Percentiles rank a stretch among this genome's conserved stretches.
Evolutionary conservation across 2,329 filamentous ascomycete genomes (phyloP).

Genomic region (Parastagonospora nodorum): DNA sequence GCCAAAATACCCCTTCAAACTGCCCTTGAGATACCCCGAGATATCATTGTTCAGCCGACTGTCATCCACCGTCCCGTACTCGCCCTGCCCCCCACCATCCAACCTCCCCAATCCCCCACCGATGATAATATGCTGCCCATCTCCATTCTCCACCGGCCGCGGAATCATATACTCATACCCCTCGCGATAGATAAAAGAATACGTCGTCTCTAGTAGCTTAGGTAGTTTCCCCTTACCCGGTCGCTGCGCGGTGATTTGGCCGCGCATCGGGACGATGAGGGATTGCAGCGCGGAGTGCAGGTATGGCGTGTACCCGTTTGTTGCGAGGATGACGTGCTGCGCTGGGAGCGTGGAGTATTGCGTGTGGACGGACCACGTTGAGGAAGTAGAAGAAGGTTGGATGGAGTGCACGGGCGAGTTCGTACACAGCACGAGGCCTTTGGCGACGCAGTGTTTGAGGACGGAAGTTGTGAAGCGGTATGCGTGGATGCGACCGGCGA

Average conservation of each 20-base stretch:
- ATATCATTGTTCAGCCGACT: conserved; percentile 57
- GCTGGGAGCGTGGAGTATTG: conserved; percentile 21
- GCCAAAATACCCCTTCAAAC: conserved; percentile 59
- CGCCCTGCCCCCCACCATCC: conserved; percentile 49
- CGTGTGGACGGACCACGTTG: conserved; percentile 26
- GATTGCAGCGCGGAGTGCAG: conserved; percentile 43
- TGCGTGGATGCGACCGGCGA: conserved; percentile 38
- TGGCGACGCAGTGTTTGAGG: conserved; percentile 29
- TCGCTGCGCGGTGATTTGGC: conserved; percentile 47
- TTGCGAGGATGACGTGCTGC: conserved; percentile 33
- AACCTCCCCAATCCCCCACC: conserved; percentile 61
- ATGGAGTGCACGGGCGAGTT: conserved; percentile 35
- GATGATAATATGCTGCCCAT: conserved; percentile 61
- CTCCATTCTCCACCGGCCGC: conserved; percentile 46
- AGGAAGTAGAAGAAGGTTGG: conserved; percentile 1
- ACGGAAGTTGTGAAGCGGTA: conserved; percentile 39
- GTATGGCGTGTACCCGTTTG: conserved; percentile 44
- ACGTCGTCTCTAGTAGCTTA: conserved; percentile 55
- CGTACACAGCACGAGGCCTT: conserved; percentile 33
- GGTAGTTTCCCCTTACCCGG: conserved; percentile 47
- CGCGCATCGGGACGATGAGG: conserved; percentile 48
- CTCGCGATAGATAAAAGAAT: conserved; percentile 64
- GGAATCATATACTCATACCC: conserved; percentile 73
- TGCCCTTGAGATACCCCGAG: conserved; percentile 53
- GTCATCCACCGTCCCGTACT: conserved; percentile 65